A percentile compares a stretch with the other conserved stretches of the same genome.
phyloP scores from a whole-genome alignment of 2,329 filamentous ascomycete species.

The Cladosporium sphaerospermum region DNA sequence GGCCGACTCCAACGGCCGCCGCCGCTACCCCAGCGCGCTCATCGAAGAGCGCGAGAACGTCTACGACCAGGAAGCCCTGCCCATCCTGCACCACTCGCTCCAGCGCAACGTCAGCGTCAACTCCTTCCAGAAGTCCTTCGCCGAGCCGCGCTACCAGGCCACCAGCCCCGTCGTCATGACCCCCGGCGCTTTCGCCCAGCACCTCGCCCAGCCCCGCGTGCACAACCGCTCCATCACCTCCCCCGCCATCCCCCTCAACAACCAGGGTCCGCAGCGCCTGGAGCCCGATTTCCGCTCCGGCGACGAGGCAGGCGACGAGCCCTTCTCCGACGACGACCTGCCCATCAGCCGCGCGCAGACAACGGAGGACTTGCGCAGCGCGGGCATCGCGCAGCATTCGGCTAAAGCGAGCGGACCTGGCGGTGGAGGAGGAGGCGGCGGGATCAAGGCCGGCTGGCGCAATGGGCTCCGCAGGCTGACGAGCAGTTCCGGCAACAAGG shows the following conservation, averaged over 20 bases:
- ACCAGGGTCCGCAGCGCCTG: conserved; percentile 36
- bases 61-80: conserved; percentile 88
- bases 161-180: conserved; percentile 43
- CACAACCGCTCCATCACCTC: conserved; percentile 83
- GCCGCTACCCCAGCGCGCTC: conserved; percentile 18
- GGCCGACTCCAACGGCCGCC: conserved; percentile 14
- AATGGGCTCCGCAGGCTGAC: conserved; percentile 58
- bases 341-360: conserved; percentile 41
- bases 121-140: conserved; percentile 83
- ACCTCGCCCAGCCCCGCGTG: conserved; percentile 50
- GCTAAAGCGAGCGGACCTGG: background rate
- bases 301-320: conserved; percentile 59
- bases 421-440: background rate
- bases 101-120: conserved; percentile 63
- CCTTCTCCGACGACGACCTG: conserved; percentile 67
- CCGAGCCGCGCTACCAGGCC: conserved; percentile 57
- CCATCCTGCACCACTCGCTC: conserved; percentile 78
- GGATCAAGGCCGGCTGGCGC: conserved; percentile 43
- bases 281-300: conserved; percentile 62
- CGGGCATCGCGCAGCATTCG: conserved; percentile 23
- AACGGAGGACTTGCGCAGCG: conserved; percentile 13
- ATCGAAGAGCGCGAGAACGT: conserved; percentile 66
- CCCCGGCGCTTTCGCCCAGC: conserved; percentile 49
- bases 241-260: conserved; percentile 47
- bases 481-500: conserved; percentile 42